A percentile compares a stretch with the other conserved stretches of the same genome.
These are phyloP conservation scores for Trichosporon sp. DNA, from an alignment of 1,284 basidiomycete genomes.

Conservation along the genomic window DNA sequence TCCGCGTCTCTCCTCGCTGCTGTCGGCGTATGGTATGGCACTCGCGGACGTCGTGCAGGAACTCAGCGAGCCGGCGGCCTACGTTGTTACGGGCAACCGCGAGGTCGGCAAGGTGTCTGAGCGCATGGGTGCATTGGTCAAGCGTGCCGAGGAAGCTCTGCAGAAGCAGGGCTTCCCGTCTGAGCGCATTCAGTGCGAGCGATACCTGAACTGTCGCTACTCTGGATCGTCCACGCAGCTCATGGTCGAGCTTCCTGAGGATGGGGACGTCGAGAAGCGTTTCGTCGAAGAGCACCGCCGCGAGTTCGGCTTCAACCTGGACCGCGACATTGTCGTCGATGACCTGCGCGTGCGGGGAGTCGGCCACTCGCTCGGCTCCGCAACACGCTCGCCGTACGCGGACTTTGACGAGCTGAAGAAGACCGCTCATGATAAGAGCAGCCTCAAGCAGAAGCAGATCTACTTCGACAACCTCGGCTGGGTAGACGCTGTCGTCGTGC, in stretches of 20 bases:
- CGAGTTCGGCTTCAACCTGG: slow-evolving; percentile 52
- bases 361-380: slow-evolving; percentile 40
- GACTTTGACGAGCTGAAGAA: slow-evolving; percentile 35
- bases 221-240: slow-evolving; percentile 46
- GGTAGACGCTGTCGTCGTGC: slow-evolving; percentile 38
- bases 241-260: slow-evolving; percentile 48
- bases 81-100: slow-evolving; percentile 33
- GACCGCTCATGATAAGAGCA: not conserved
- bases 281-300: slow-evolving; percentile 47
- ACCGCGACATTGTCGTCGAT: slow-evolving; percentile 45
- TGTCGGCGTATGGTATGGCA: slow-evolving; percentile 52
- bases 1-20: slow-evolving; percentile 46
- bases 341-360: slow-evolving; percentile 47
- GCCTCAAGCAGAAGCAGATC: slow-evolving; percentile 33
- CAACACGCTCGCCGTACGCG: slow-evolving; percentile 39
- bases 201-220: slow-evolving; percentile 49
- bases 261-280: slow-evolving; percentile 38
- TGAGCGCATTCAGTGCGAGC: slow-evolving; percentile 71
- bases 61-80: slow-evolving; percentile 44
- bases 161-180: slow-evolving; percentile 76
- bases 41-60: slow-evolving; percentile 50
- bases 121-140: slow-evolving; percentile 38
- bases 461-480: slow-evolving; percentile 48
- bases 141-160: slow-evolving; percentile 67
- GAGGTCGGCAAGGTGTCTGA: slow-evolving; percentile 33